Evolutionary conservation across 208 protist species (phyloP).

Genomic region (Trypanosomatidae sp.): DNA sequence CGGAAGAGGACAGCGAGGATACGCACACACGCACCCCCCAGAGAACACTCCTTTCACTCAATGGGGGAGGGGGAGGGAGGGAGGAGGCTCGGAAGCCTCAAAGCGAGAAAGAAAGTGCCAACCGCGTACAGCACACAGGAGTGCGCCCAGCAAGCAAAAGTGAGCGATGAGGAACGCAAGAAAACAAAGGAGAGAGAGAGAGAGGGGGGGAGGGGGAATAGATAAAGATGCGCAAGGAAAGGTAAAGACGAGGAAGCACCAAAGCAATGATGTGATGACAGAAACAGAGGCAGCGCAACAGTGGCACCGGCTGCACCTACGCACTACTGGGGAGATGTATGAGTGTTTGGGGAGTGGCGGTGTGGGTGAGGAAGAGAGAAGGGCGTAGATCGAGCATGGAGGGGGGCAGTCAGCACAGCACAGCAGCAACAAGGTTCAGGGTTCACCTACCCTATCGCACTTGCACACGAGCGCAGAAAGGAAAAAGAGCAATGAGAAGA

Average conservation of each 20-base stretch:
- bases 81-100: too few relatives aligned
- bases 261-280: background rate
- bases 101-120: too few relatives aligned
- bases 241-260: background rate
- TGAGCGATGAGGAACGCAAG: background rate
- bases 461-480: background rate
- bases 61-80: too few relatives aligned
- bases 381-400: too few relatives aligned
- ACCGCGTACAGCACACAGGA: background rate
- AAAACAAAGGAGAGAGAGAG: background rate
- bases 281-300: background rate
- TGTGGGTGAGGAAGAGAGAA: too few relatives aligned
- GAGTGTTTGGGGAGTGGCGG: too few relatives aligned
- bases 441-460: too few relatives aligned
- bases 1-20: conserved; percentile 1
- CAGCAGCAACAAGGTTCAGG: too few relatives aligned
- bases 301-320: too few relatives aligned
- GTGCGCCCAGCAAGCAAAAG: background rate
- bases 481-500: background rate
- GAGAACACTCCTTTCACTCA: background rate
- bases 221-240: background rate
- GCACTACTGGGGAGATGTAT: too few relatives aligned
- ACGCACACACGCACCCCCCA: background rate
- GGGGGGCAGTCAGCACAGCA: too few relatives aligned
- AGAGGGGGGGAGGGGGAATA: background rate